A percentile compares a stretch with the other conserved stretches of the same genome.
Evolutionary conservation across 78 protist species (phyloP).

Genomic region (Capsaspora owczarzaki): DNA sequence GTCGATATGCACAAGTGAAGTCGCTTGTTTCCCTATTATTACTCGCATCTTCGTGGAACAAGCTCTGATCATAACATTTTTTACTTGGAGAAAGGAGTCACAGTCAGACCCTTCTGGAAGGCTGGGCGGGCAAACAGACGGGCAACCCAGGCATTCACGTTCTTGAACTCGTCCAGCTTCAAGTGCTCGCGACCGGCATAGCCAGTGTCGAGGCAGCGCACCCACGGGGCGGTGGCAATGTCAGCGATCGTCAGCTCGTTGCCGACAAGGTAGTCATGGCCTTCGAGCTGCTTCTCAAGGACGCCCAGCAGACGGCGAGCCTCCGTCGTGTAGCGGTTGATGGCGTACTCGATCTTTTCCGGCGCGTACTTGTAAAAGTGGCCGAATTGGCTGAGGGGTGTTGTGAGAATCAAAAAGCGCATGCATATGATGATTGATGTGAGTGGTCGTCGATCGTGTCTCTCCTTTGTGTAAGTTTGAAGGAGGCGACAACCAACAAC

Average conservation of each 20-base stretch:
- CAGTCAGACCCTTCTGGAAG: conserved; percentile 19
- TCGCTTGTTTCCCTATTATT: too few relatives aligned
- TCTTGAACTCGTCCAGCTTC: neutral
- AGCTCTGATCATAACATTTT: too few relatives aligned
- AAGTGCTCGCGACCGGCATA: conserved; percentile 3
- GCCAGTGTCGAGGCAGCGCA: neutral
- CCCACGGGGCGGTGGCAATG: conserved; percentile 58
- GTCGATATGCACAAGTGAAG: too few relatives aligned
- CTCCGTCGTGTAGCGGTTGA: conserved; percentile 63
- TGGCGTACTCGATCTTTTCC: conserved; percentile 39
- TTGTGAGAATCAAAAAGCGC: too few relatives aligned
- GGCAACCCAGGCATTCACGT: conserved; percentile 17
- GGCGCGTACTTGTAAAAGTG: conserved; percentile 64
- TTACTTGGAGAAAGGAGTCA: conserved; percentile 24
- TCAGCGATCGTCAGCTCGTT: conserved; percentile 72
- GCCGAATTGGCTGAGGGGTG: conserved; percentile 58
- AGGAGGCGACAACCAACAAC: too few relatives aligned
- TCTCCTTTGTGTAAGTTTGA: too few relatives aligned
- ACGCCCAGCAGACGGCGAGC: conserved; percentile 57
- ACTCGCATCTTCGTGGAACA: too few relatives aligned
- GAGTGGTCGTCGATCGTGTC: too few relatives aligned
- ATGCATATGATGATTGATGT: too few relatives aligned
- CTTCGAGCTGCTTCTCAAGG: conserved; percentile 50
- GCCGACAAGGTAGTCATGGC: conserved; percentile 55
- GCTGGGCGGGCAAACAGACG: conserved; percentile 13